Base-by-base conservation (phyloP, 108 stramenopile genomes). In the Heterococcus sp. region DNA sequence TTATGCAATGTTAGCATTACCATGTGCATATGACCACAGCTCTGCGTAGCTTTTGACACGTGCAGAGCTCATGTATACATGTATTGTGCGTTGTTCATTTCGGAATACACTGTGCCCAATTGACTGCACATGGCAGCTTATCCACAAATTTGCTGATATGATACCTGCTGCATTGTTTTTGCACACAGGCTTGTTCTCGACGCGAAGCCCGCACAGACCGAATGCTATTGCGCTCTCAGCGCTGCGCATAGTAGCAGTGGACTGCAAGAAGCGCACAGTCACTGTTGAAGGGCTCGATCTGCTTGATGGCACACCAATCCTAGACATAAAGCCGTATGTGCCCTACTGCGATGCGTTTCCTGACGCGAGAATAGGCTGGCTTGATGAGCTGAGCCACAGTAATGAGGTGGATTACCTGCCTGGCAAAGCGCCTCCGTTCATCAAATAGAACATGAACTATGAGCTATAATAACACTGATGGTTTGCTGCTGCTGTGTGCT, bases 331-430 rank as follows among this genome's bases (percentile, higher is more conserved):
- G 35, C 84, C 84, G 31, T 85, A 85, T 46, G 82, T 85, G 14
- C 73, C 78, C 46, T 76, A 84, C 80, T 84, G 83, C 79, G 83
- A 84, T 66, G 74, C 79, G 3, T 84, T 86, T 63, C 85, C 85
- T 4, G 79, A 74, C 79, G 72, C 84, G 35, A 69, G 40, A 35
- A 79, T 84, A 27, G 85, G 85, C 2, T 86, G 85, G 85, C 36
- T 86, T 30, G 85, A 86, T n/a, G 83, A 80, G 8, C 83, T 84
- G 36, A 66, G 69, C 3, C 65, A 63, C 30, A 65, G 66, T 35
- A 66, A 81, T 71, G 79, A 81, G 37, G 66, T 58, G 8, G 46
- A 58, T 21, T 58, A 58, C 27, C 67, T 68, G 67, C 67, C 29
- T 3, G 14, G 27, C 27, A 68, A 68, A 68, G 5, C 67, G 67